phyloP scores from a whole-genome alignment of 306 rosid genomes.

The Prunus padus region DNA sequence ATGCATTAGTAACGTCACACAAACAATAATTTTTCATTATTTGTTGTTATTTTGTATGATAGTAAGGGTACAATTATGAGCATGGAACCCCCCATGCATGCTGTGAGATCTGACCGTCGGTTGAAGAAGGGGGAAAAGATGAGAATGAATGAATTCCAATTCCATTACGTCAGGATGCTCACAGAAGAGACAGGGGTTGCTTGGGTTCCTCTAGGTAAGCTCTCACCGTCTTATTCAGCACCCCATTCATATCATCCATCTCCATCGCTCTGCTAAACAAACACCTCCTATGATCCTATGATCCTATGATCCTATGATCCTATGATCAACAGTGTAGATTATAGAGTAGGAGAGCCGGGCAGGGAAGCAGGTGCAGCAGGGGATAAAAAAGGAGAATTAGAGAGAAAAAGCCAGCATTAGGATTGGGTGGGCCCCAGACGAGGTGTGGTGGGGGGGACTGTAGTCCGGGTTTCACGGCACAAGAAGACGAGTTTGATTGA shows the following conservation, averaged over 20 bases:
- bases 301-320: background rate
- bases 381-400: background rate
- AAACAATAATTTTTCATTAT: too few relatives aligned
- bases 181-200: background rate
- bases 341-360: background rate
- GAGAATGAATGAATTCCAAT: background rate
- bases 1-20: too few relatives aligned
- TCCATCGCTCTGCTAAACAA: background rate
- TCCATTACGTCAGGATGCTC: background rate
- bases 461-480: constrained; percentile 54
- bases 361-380: background rate
- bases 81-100: background rate
- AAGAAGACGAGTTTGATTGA: constrained; percentile 44
- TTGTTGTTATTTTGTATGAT: background rate
- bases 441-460: constrained; percentile 21
- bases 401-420: background rate
- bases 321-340: background rate
- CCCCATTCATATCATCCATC: background rate
- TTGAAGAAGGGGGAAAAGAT: background rate
- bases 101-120: constrained; percentile 13
- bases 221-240: background rate
- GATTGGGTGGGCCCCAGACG: background rate
- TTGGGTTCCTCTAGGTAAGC: background rate
- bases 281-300: background rate
- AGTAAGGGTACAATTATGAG: background rate